Base-by-base conservation (phyloP, 805 yeast species). In the Candida golubevii region DNA sequence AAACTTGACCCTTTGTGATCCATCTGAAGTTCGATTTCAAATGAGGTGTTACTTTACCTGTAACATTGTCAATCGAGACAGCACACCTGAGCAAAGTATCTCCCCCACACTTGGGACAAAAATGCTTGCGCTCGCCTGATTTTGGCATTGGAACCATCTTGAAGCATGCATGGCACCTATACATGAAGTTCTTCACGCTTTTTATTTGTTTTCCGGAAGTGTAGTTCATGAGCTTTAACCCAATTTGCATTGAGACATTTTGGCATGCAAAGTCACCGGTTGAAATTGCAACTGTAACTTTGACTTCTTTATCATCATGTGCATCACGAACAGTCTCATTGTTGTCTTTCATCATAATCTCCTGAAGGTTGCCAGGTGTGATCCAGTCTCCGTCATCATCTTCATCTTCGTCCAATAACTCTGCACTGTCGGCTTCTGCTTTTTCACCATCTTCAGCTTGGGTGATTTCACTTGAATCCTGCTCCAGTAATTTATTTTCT, bases 261-360 rank as follows among this genome's bases (percentile, higher is more conserved):
- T 93, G 99, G 58, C 91, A 88, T 2, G 99, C 98, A 69, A 91
- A 93, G 78, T 93, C 99, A 26, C 96, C 96, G 0, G 97, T 85
- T 0, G 96, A 83, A 39, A 93, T 67, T 2, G 97, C 99, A 14
- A 84, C 93, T 50, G 82, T 78, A 46, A 83, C 75, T 13, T 60
- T 57, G 13, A 67, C 66, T n/a, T 44, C 45, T 10, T 42, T 41
- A 11, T 66, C 56, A 23, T 23, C 23, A 2, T 11, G 14, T 15
- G 66, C 42, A 35, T 67, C 75, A 41, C 61, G 62, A 8, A 79
- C 71, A 46, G 77, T 75, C 57, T 83, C 88, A 34, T 84, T 56
- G 72, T 51, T 77, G 56, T 88, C 91, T 59, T 81, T 83, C 33
- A 81, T 61, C 60, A 87, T 74, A 42, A 79, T 80, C 54, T 84